Conservation (phyloP, 1,139 yeast species). For the Suhomyces guaymorum region DNA sequence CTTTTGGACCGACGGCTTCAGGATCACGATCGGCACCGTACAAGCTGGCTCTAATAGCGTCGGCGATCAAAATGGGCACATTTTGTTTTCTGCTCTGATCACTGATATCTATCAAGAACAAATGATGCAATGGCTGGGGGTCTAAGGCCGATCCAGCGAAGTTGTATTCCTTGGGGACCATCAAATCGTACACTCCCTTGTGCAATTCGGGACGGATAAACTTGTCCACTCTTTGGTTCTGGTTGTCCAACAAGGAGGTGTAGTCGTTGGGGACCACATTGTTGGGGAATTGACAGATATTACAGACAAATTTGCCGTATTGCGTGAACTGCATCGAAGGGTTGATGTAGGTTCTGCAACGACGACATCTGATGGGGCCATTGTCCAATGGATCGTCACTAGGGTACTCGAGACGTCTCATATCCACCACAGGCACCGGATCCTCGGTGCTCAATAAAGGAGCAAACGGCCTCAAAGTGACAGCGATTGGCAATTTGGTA, state of each 20-base stretch:
- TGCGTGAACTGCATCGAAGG: conserved; percentile 76
- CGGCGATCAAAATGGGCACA: conserved; percentile 66
- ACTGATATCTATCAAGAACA: conserved; percentile 77
- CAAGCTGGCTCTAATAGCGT: conserved; percentile 66
- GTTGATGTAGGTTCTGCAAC: conserved; percentile 89
- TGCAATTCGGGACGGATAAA: conserved; percentile 72
- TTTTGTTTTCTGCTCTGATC: conserved; percentile 63
- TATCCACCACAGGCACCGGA: conserved; percentile 69
- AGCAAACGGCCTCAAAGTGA: conserved; percentile 85
- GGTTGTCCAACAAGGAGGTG: conserved; percentile 58
- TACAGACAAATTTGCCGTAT: conserved; percentile 73
- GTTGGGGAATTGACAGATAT: conserved; percentile 77
- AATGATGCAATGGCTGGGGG: conserved; percentile 57
- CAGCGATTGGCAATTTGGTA: conserved; percentile 78
- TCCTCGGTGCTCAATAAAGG: conserved; percentile 49
- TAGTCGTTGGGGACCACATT: conserved; percentile 72
- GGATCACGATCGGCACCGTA: conserved; percentile 27
- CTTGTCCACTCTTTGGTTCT: conserved; percentile 62
- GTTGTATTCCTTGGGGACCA: conserved; percentile 76
- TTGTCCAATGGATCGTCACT: conserved; percentile 33
- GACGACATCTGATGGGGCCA: conserved; percentile 85
- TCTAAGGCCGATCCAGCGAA: conserved; percentile 34
- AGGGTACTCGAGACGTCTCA: conserved; percentile 35
- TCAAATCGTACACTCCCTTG: conserved; percentile 81
- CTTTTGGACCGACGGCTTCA: conserved; percentile 28